These are phyloP conservation scores for Rhododendron molle DNA, from an alignment of 148 eudicot genomes.

Conservation along the genomic window DNA sequence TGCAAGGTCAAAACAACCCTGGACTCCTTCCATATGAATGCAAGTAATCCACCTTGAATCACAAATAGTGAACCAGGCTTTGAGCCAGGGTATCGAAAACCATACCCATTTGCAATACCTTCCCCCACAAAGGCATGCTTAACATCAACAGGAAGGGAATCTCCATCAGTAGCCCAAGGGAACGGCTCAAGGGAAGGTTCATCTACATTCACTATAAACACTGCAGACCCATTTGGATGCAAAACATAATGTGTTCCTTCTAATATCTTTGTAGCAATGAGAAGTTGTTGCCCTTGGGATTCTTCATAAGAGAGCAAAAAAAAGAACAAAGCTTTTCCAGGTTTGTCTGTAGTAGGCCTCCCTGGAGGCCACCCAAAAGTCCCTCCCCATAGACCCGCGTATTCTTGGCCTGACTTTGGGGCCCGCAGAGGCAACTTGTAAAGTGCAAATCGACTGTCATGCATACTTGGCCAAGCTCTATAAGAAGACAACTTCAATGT, in stretches of 20 bases:
- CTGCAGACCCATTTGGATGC: slow-evolving; percentile 91
- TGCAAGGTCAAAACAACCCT: slow-evolving; percentile 62
- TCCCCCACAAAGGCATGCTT: slow-evolving; percentile 56
- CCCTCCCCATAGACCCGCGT: slow-evolving; percentile 82
- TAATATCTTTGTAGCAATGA: slow-evolving; percentile 75
- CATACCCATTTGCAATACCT: slow-evolving; percentile 85
- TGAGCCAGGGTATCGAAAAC: slow-evolving; percentile 83
- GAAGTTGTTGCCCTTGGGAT: slow-evolving; percentile 51
- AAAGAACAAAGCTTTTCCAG: slow-evolving; percentile 71
- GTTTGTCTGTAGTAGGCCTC: slow-evolving; percentile 64
- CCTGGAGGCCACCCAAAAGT: slow-evolving; percentile 95
- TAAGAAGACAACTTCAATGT: slow-evolving; percentile 63
- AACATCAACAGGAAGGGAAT: slow-evolving; percentile 36
- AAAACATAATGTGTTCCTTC: slow-evolving; percentile 85
- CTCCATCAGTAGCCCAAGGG: slow-evolving; percentile 64
- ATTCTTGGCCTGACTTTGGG: slow-evolving; percentile 49
- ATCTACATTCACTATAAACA: slow-evolving; percentile 65
- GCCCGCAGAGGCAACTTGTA: slow-evolving; percentile 58
- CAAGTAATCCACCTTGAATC: slow-evolving; percentile 56
- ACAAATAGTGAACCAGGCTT: slow-evolving; percentile 82
- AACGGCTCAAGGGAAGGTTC: slow-evolving; percentile 60
- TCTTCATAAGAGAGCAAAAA: slow-evolving; percentile 74
- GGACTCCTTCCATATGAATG: slow-evolving; percentile 77
- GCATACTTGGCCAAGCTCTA: slow-evolving; percentile 90
- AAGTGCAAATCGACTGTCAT: slow-evolving; percentile 68